phyloP scores from a whole-genome alignment of 352 stramenopile species.

The Peronospora destructor region DNA sequence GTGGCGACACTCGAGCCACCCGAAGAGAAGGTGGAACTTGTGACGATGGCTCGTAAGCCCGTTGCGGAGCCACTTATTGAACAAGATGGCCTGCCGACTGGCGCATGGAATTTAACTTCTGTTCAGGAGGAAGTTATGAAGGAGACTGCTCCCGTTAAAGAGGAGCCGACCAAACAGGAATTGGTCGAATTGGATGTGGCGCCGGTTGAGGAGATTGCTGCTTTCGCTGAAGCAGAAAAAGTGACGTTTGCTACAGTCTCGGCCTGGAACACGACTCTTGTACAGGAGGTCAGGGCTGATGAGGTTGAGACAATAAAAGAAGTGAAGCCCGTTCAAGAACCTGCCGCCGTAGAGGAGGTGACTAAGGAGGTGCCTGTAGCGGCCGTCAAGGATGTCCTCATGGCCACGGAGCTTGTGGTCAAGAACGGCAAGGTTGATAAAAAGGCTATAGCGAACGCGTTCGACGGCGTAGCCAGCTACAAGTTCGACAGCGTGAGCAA shows the following conservation, averaged over 20 bases:
- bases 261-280: slow-evolving; percentile 25
- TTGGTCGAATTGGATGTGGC: slow-evolving; percentile 8
- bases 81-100: slow-evolving; percentile 15
- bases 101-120: slow-evolving; percentile 24
- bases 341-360: slow-evolving; percentile 7
- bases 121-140: slow-evolving; percentile 11
- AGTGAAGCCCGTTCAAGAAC: slow-evolving; percentile 8
- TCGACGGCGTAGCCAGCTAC: slow-evolving; percentile 34
- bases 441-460: slow-evolving; percentile 26
- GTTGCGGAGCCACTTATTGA: slow-evolving; percentile 2
- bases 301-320: slow-evolving; percentile 18
- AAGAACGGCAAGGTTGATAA: slow-evolving; percentile 22
- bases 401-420: slow-evolving; percentile 11
- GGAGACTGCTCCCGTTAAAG: slow-evolving; percentile 2
- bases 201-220: slow-evolving; percentile 5
- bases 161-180: slow-evolving; percentile 15
- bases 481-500: slow-evolving; percentile 30
- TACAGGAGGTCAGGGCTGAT: slow-evolving; percentile 10
- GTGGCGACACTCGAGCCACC: slow-evolving; percentile 6
- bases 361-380: slow-evolving; percentile 9
- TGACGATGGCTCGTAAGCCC: neutral
- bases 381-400: slow-evolving; percentile 18
- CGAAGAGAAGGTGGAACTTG: slow-evolving; percentile 2
- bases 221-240: slow-evolving; percentile 14
- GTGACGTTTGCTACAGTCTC: slow-evolving; percentile 10